phyloP scores from a whole-genome alignment of 225 moss, liverwort and hornwort genomes.

The Sphagnum tenellum region DNA sequence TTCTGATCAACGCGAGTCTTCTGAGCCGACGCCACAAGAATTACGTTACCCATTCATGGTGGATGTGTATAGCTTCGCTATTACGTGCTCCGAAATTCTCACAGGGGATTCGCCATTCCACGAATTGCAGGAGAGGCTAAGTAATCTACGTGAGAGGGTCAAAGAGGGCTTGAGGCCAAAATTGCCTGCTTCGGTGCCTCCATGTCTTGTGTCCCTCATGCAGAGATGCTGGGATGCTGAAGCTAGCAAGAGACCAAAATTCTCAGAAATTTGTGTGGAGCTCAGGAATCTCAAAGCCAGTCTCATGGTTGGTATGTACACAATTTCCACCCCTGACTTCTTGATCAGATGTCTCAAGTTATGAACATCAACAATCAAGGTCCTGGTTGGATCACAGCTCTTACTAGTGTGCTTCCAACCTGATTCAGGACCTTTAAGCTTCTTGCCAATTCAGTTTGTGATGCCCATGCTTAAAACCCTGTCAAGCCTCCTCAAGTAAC shows the following conservation, averaged over 20 bases:
- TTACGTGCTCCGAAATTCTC: constrained; percentile 8
- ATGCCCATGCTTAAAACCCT: no score
- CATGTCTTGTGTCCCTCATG: neutral
- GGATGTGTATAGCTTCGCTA: constrained; percentile 11
- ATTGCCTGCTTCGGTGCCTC: neutral
- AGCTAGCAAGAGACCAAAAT: neutral
- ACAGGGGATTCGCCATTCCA: constrained; percentile 1
- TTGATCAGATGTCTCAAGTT: neutral
- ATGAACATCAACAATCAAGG: no score
- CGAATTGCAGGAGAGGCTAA: accelerated
- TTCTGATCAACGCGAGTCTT: neutral
- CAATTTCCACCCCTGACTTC: neutral
- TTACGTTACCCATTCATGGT: neutral
- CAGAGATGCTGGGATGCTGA: neutral
- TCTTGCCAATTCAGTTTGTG: no score
- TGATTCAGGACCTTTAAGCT: no score
- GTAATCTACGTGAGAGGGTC: neutral
- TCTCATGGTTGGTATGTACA: constrained; percentile 7
- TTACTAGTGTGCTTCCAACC: no score
- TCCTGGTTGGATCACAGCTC: no score
- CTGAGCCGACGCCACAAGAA: neutral
- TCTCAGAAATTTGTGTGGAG: constrained; percentile 2
- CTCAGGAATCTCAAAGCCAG: constrained; percentile 14
- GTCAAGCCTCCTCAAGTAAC: no score
- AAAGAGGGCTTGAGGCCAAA: neutral